Evolutionary conservation across 2,329 filamentous ascomycete species (phyloP).

Genomic region (Diaporthe citrichinensis): DNA sequence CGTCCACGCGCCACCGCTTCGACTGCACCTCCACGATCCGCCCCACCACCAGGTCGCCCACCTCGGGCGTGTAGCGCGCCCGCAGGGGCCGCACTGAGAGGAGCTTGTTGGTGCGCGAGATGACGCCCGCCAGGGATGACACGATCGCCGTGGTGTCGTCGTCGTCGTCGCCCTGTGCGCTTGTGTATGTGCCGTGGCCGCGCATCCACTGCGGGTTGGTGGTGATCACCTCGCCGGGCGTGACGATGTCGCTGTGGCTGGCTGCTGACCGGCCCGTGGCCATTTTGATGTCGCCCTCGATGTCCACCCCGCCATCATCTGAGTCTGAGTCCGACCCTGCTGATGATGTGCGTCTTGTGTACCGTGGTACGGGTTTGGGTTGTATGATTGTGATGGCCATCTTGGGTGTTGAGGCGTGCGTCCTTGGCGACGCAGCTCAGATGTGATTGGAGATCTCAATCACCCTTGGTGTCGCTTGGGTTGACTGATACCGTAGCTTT

Average conservation of each 20-base stretch:
- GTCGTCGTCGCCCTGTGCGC: conserved; percentile 51
- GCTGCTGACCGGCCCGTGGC: conserved; percentile 48
- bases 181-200: conserved; percentile 88
- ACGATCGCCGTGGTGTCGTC: conserved; percentile 77
- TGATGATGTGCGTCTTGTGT: conserved; percentile 33
- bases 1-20: conserved; percentile 94
- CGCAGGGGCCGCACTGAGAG: conserved; percentile 91
- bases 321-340: conserved; percentile 53
- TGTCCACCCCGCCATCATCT: conserved; percentile 51
- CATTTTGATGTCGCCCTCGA: conserved; percentile 62
- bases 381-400: conserved; percentile 52
- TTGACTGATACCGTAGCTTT: neutral
- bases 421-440: neutral
- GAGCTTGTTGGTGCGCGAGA: conserved; percentile 96
- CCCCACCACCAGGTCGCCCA: conserved; percentile 94
- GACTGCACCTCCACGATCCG: conserved; percentile 96
- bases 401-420: neutral
- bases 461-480: too few relatives aligned
- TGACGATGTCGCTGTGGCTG: conserved; percentile 73
- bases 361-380: conserved; percentile 45
- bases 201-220: conserved; percentile 98
- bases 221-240: conserved; percentile 90
- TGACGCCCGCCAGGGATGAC: conserved; percentile 90
- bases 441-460: neutral
- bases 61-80: conserved; percentile 94